Base-by-base conservation (phyloP, 768 basidiomycete genomes). In the Auricularia auricula-judae region DNA sequence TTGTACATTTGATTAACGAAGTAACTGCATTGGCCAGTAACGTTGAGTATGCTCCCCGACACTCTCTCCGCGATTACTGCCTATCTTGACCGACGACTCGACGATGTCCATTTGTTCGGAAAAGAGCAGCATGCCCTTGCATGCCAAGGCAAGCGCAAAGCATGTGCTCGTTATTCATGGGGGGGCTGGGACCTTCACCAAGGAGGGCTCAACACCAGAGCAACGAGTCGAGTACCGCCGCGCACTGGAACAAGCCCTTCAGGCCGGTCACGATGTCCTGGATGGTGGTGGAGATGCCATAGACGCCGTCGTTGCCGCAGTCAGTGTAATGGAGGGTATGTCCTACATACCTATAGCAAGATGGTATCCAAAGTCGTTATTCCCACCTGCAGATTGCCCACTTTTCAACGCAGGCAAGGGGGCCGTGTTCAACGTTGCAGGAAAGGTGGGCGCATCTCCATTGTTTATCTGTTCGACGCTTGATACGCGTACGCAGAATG, bases 401-500 rank as follows among this genome's bases (percentile, higher is more conserved):
- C 74, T 93, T 18, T 92, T 93, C 76, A 93, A 93, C 68, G 76
- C 85, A 35, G 89, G 83, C 21, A 88, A 87, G 69, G 91, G 91
- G 3, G 87, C 91, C 8, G 90, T 93, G 18, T 93, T 91, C 76
- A 93, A 92, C 68, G 75, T 81, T 11, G 89, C 77, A 8, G 90
- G 91, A 56, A 90, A 91, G 80, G 89, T 89, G 63, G 59, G 73
- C 54, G n/a, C 23, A 36, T 29, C n/a, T 21, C 12, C 21, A 43
- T 3, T 39, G 23, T 23, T 42, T 4, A 33, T 14, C 34, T 35
- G 11, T 21, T 10, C 5, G n/a, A 34, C 16, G 36, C 36, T 35
- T 43, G 36, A 63, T 16, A 56, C 21, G 59, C 39, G 11, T 62
- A n/a, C 58, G 1, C 68, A 92, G 89, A 89, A 86, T 68, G 91